Evolutionary conservation across 176 grass and related monocot species (phyloP), one percentile per base, ranked within the genome.

Genomic region (Oryza coarctata): DNA sequence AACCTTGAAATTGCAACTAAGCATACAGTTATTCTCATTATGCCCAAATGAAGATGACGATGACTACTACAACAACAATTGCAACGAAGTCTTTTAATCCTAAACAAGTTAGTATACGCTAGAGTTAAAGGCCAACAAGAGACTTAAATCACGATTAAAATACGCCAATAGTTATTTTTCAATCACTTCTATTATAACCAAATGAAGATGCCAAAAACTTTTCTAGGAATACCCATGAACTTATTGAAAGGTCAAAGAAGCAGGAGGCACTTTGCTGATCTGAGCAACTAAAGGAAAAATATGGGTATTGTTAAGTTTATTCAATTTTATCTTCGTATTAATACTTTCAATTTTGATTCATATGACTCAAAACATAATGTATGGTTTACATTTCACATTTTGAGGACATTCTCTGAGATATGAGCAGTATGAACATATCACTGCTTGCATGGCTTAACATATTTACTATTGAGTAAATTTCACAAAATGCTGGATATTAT

Each of bases 221-320:
- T 64, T 82, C 88, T 85, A 91, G 77, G 81, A 84, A 68, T 73
- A 69, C 87, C 12, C 73, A 36, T 73, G 84, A 83, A 76, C 82
- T 89, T 68, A 78, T 95, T 84, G 92, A 89, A 82, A 98, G 92
- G 79, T 82, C 68, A 9, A 93, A 98, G 77, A 95, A 89, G 87
- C 83, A 92, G 77, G 95, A 91, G 71, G 81, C 75, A 49, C 55
- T 91, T 67, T 90, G 66, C 57, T 88, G 82, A 89, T 87, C 82
- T 80, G 52, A 89, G 62, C 83, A 43, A 43, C 70, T 40, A 39
- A 85, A 91, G 52, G 86, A 89, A 80, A n/a, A 76, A 79, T 79
- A 83, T 84, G 39, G 47, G 85, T 86, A 34, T 83, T 73, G 86
- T 79, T 68, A 73, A 90, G 92, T 97, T 81, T 78, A 30, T 67